phyloP scores from a whole-genome alignment of 768 basidiomycete genomes.

The Suillus americanus region DNA sequence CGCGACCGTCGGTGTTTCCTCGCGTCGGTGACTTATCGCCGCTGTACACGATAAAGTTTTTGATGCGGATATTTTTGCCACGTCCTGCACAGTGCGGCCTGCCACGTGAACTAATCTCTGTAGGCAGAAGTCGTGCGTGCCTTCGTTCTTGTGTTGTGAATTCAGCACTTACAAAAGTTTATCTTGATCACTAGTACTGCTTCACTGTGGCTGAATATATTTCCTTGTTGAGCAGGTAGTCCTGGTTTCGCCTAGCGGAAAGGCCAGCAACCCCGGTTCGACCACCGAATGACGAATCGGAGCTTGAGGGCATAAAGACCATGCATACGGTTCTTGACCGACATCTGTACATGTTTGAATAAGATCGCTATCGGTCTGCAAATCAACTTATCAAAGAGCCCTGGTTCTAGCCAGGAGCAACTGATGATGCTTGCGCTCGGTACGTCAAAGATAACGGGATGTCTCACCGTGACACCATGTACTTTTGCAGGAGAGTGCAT shows the following conservation, averaged over 20 bases:
- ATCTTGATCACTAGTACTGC: neutral
- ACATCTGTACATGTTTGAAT: slow-evolving; percentile 35
- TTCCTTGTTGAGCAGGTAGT: neutral
- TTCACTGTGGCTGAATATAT: neutral
- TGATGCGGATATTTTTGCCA: neutral
- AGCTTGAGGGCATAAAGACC: slow-evolving; percentile 61
- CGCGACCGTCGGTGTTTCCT: neutral
- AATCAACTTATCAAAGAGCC: slow-evolving; percentile 46
- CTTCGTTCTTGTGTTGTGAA: neutral
- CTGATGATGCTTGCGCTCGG: slow-evolving; percentile 41
- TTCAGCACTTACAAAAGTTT: neutral
- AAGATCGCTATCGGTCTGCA: slow-evolving; percentile 71
- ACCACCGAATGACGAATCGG: slow-evolving; percentile 68
- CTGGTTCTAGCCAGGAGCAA: too few relatives aligned
- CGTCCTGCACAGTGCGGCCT: neutral
- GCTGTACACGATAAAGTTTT: neutral
- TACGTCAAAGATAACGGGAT: slow-evolving; percentile 69
- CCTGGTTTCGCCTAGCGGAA: slow-evolving; percentile 40
- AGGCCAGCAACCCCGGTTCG: slow-evolving; percentile 71
- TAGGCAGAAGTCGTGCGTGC: neutral
- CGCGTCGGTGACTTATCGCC: neutral
- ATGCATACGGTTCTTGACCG: slow-evolving; percentile 51
- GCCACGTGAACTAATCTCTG: neutral
- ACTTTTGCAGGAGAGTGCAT: slow-evolving; percentile 76
- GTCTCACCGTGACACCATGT: slow-evolving; percentile 62